Evolutionary conservation across 2,329 filamentous ascomycete genomes (phyloP), one percentile per base, ranked within the genome.

Genomic region (Hypomyces rosellus): DNA sequence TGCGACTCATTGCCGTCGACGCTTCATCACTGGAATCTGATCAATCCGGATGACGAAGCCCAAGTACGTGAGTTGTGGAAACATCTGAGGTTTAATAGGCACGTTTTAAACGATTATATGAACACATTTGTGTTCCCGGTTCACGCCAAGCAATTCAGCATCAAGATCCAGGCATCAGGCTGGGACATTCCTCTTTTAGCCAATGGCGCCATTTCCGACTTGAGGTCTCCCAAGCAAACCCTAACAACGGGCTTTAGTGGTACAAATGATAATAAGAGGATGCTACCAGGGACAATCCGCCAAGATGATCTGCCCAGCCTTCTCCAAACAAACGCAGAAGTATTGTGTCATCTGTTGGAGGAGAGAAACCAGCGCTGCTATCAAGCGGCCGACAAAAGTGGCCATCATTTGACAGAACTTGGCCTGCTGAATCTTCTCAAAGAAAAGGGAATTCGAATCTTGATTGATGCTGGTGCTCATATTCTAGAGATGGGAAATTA

Each of bases 171-270:
- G 37, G 75, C 81, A 0, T 85, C 80, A 0, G 83, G 81, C 0
- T 89, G 84, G 84, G 84, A 88, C 55, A 68, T 88, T 2, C 80
- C 82, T 0, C 59, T 82, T 72, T 70, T 55, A 7, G 51, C 59
- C 2, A 38, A 16, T 38, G 36, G 16, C 36, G 12, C 9, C 36
- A n/a, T 16, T 13, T 16, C 13, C 36, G 12, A 14, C 14, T 13
- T n/a, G n/a, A 16, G 5, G 2, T 38, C 36, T 38, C 16, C 36
- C 36, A 38, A 7, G 13, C 13, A 16, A 16, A 38, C 7, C 36
- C 41, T 74, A 1, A 85, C 82, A 0, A 86, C 84, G 0, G 85
- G 85, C 0, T 89, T 89, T 60, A 85, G 81, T 9, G 85, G 85
- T 0, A 89, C 85, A 0, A 88, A 86, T 42, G 85, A 88, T 58